Base-by-base conservation (phyloP, 805 yeast species). In the Kuraishia ogatae region DNA sequence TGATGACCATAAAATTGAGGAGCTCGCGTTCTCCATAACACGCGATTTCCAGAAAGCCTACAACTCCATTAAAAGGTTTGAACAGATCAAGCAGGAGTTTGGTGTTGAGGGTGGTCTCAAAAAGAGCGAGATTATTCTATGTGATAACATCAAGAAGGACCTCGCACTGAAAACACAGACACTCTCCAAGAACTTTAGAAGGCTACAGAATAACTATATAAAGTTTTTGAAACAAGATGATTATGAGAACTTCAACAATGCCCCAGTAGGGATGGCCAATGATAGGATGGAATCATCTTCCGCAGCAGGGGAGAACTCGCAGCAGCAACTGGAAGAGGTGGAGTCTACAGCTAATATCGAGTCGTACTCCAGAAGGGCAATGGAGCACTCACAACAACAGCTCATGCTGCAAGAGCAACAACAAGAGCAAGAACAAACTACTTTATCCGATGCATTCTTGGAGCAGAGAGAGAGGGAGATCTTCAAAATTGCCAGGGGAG, bases 401-500 rank as follows among this genome's bases (percentile, higher is more conserved):
- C 62, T 58, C 39, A 39, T 53, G 49, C 48, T 51, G 39, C 67
- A 64, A 54, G 60, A 65, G 54, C 60, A 66, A 58, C 29, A 56
- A 17, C 70, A 63, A 53, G 75, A 65, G 56, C 65, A 70, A 48
- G 71, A 68, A 46, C 68, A 66, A 48, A 60, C 62, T 23, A 65
- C 68, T 17, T 62, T 76, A 5, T 69, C 73, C 46, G 78, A 75
- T 56, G 69, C 70, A 24, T 69, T 71, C 54, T 68, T 88, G 43
- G 79, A 82, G 55, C 89, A 87, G 61, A 77, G 99, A 54, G 99
- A 94, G 64, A 81, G 84, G 54, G 99, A 93, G 64, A 94, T 94
- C 54, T 87, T 87, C 35, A 87, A 87, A 60, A 78, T 94, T 54
- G 98, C 99, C 2, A 89, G 89, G 75, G 97, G 97, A 53, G 96